A percentile compares a stretch with the other conserved stretches of the same genome.
Evolutionary conservation across 257 asterid species (phyloP).

Genomic region (Catharanthus roseus): DNA sequence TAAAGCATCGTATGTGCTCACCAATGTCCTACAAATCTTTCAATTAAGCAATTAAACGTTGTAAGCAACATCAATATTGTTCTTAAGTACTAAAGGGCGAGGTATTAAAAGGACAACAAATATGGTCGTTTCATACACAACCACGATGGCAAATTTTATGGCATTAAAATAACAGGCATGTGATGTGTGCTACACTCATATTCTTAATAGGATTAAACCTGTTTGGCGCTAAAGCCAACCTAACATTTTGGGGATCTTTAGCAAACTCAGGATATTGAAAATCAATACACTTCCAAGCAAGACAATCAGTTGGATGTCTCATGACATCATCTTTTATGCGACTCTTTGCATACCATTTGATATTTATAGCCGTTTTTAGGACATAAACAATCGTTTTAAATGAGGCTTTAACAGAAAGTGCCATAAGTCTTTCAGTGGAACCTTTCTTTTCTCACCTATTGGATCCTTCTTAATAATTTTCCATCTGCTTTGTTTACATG

Average conservation of each 20-base stretch:
- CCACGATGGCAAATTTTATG: background rate
- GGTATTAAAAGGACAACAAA: background rate
- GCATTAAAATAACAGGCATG: background rate
- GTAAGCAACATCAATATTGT: background rate
- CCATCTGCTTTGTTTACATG: background rate
- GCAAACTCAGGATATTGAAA: background rate
- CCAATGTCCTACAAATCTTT: background rate
- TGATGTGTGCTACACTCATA: background rate
- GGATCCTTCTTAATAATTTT: background rate
- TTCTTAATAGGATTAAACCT: background rate
- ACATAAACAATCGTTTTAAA: background rate
- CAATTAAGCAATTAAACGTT: too few species aligned
- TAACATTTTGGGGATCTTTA: background rate
- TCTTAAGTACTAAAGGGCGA: too few species aligned
- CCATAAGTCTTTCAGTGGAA: background rate
- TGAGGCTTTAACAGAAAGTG: background rate
- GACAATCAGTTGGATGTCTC: background rate
- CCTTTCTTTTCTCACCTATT: background rate
- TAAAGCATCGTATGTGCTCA: background rate
- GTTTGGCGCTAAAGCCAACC: too few species aligned
- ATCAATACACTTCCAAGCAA: too few species aligned
- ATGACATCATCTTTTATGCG: too few species aligned
- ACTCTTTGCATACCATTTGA: background rate
- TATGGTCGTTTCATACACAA: background rate
- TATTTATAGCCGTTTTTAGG: background rate